These are phyloP conservation scores for Pseudogymnoascus sp. DNA, from an alignment of 2,329 filamentous ascomycete genomes.

Conservation along the genomic window DNA sequence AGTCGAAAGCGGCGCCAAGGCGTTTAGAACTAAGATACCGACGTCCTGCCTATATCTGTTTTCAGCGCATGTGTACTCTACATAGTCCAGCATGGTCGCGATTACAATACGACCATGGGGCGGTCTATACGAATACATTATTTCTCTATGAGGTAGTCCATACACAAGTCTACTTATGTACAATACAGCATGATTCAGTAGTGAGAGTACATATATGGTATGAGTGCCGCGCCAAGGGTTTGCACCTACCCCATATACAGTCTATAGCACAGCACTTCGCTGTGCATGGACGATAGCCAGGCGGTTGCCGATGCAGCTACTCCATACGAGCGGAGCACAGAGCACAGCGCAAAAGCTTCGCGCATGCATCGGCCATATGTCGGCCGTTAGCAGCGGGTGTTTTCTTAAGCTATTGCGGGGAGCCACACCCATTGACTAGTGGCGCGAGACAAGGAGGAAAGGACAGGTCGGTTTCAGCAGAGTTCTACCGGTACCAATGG, in stretches of 20 bases:
- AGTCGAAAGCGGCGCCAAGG: neutral
- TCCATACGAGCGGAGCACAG: neutral
- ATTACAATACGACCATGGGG: neutral
- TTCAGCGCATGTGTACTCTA: neutral
- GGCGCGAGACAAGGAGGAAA: neutral
- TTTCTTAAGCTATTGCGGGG: neutral
- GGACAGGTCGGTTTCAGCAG: neutral
- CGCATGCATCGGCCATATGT: neutral
- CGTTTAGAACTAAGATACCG: neutral
- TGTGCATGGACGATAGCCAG: neutral
- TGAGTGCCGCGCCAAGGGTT: neutral
- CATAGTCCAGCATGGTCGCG: neutral
- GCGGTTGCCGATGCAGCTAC: neutral
- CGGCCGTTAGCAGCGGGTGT: neutral
- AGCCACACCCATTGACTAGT: neutral
- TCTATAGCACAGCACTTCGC: neutral
- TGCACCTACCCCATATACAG: neutral
- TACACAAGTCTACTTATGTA: neutral
- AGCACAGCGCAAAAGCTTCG: neutral
- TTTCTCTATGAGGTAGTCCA: neutral
- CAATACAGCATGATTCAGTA: neutral
- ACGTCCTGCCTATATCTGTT: neutral
- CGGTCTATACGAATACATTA: neutral
- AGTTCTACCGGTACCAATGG: neutral
- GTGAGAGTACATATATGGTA: neutral